These are phyloP conservation scores for Saturnispora gosingensis DNA, from an alignment of 805 yeast genomes.

Conservation along the genomic window DNA sequence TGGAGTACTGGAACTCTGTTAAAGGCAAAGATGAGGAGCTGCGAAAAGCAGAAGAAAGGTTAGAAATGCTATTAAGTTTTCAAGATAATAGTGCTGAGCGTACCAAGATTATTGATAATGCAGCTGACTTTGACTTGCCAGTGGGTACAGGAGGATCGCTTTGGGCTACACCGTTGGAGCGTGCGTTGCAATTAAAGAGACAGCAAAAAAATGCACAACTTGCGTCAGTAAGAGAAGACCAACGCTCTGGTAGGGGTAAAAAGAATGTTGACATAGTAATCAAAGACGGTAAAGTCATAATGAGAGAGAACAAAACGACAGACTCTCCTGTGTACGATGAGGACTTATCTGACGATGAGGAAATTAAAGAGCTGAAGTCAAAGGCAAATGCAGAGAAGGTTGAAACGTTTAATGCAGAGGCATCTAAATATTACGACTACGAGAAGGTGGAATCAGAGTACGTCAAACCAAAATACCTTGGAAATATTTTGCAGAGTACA, in stretches of 20 bases:
- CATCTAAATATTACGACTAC: conserved; percentile 47
- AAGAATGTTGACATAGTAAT: conserved; percentile 71
- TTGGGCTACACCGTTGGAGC: conserved; percentile 84
- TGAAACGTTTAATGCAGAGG: conserved; percentile 24
- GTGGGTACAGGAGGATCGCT: conserved; percentile 34
- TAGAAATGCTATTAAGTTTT: conserved; percentile 65
- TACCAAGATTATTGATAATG: conserved; percentile 87
- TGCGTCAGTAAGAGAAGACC: conserved; percentile 48
- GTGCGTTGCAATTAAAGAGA: conserved; percentile 76
- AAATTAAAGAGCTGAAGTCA: conserved; percentile 26
- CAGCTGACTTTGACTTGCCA: conserved; percentile 68
- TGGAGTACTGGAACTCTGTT: conserved; percentile 34
- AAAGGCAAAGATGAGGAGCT: conserved; percentile 48
- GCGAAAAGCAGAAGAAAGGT: conserved; percentile 57
- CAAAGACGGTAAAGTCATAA: conserved; percentile 66
- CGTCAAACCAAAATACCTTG: conserved; percentile 33
- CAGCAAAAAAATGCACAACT: conserved; percentile 71
- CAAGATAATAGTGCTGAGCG: conserved; percentile 86
- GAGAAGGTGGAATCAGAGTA: conserved; percentile 45
- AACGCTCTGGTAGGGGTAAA: conserved; percentile 63
- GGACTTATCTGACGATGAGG: conserved; percentile 28
- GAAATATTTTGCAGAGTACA: neutral
- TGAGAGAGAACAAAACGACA: conserved; percentile 37
- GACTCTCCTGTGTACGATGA: conserved; percentile 17
- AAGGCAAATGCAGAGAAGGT: conserved; percentile 30